Evolutionary conservation across 352 stramenopile species (phyloP), one percentile per base, ranked within the genome.

Genomic region (Globisporangium cylindrosporum): DNA sequence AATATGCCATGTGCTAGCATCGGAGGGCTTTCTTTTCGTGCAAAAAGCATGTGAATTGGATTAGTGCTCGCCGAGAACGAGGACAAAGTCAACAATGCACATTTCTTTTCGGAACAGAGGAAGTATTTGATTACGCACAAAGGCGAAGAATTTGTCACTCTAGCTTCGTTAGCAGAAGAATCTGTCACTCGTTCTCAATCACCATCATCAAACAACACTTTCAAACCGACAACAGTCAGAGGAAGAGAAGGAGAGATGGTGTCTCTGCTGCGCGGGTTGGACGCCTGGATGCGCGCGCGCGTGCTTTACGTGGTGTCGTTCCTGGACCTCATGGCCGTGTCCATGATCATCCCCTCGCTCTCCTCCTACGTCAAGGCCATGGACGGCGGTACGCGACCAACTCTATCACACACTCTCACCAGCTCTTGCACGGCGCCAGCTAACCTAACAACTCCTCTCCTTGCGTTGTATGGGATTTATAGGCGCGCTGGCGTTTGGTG

Each of bases 291-390:
- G 71, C 70, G 70, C 3, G 8, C 71, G 60, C 70, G 77, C 34
- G 80, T 92, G 70, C 79, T 94, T 24, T 94, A 90, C 67, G 71
- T 86, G 27, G 82, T 93, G 55, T 91, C 87, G 8, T 93, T 94
- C 73, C 73, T 94, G 55, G 87, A 94, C 71, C 85, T 94, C 67
- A 60, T 94, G 62, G 86, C 79, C 24, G 84, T 94, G 22, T 94
- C 87, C 54, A 88, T 94, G 83, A 92, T 94, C 70, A 88, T 94
- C 67, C 87, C 87, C 20, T 93, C 87, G 49, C 79, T 94, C 24
- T 70, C 84, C 29, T 86, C 88, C 55, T 91, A 92, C 70, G 72
- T 93, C 65, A 93, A 91, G 74, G 75, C 80, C 24, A 86, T 94
- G 78, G 82, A 92, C 59, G 87, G 82, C 46, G 83, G 82, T 57